phyloP scores from a whole-genome alignment of 1,139 yeast genomes.

The Kluyveromyces sp. region DNA sequence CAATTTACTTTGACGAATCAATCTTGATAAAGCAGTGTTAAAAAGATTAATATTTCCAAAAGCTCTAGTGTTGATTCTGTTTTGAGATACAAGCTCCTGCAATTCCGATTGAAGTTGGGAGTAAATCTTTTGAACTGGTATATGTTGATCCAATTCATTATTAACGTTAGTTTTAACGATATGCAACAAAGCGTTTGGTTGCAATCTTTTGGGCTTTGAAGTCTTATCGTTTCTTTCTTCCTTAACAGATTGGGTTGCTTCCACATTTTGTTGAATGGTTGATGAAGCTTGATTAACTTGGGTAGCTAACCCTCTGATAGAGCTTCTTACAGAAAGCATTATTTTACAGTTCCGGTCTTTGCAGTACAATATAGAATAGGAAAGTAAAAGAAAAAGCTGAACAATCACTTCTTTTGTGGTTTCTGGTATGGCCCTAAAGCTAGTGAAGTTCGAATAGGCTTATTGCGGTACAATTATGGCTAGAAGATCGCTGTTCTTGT shows the following conservation, averaged over 20 bases:
- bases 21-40: constrained; percentile 12
- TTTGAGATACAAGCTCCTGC: background rate
- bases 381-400: too few relatives aligned
- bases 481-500: too few relatives aligned
- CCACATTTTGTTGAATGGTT: background rate
- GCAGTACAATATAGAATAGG: too few relatives aligned
- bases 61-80: background rate
- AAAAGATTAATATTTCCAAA: constrained; percentile 1
- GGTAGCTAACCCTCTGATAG: background rate
- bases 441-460: too few relatives aligned
- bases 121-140: constrained; percentile 1
- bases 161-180: background rate
- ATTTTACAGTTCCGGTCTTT: background rate
- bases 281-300: background rate
- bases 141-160: background rate
- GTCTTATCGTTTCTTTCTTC: background rate
- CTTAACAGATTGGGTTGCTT: background rate
- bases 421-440: too few relatives aligned
- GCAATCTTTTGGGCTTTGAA: background rate
- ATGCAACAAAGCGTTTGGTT: background rate
- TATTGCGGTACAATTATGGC: too few relatives aligned
- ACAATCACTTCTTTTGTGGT: too few relatives aligned
- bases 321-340: constrained; percentile 1
- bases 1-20: constrained; percentile 15
- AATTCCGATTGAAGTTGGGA: constrained; percentile 1